A percentile compares a stretch with the other conserved stretches of the same genome.
These are phyloP conservation scores for Tolypocladium tropicale DNA, from an alignment of 2,329 filamentous ascomycete genomes.

Conservation along the genomic window DNA sequence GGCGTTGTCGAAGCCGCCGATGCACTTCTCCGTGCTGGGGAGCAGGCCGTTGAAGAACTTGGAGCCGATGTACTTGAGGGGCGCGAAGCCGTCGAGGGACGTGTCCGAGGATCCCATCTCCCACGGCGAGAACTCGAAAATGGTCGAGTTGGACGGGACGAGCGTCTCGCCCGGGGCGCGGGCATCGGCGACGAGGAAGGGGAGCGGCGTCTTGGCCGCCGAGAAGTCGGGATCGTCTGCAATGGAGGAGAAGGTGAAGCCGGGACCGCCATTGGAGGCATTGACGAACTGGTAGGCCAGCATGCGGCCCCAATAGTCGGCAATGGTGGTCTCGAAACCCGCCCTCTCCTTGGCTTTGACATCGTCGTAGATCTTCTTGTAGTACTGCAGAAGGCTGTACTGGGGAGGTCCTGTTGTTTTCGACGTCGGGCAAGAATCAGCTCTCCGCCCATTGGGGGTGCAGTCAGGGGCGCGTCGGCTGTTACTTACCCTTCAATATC, in stretches of 20 bases:
- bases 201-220: constrained; percentile 32
- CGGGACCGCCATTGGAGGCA: constrained; percentile 60
- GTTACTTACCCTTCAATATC: constrained; percentile 24
- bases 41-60: constrained; percentile 41
- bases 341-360: constrained; percentile 32
- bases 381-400: constrained; percentile 28
- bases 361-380: constrained; percentile 22
- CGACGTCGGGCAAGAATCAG: neutral
- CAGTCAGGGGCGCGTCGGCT: neutral
- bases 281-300: constrained; percentile 82
- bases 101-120: constrained; percentile 57
- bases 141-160: constrained; percentile 44
- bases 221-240: constrained; percentile 32
- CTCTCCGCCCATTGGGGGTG: neutral
- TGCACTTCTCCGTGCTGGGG: constrained; percentile 32
- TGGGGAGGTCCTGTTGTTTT: constrained; percentile 20
- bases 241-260: constrained; percentile 71
- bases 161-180: constrained; percentile 32
- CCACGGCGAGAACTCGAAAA: constrained; percentile 56
- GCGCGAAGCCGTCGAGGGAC: constrained; percentile 48
- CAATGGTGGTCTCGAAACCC: constrained; percentile 53
- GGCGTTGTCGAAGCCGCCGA: constrained; percentile 64
- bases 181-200: constrained; percentile 38
- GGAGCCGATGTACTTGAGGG: constrained; percentile 49
- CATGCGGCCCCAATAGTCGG: constrained; percentile 82